Percentiles rank a stretch among this genome's conserved stretches.
Conservation (phyloP, 1,284 basidiomycete genomes). For the Boletus subluridellus region DNA sequence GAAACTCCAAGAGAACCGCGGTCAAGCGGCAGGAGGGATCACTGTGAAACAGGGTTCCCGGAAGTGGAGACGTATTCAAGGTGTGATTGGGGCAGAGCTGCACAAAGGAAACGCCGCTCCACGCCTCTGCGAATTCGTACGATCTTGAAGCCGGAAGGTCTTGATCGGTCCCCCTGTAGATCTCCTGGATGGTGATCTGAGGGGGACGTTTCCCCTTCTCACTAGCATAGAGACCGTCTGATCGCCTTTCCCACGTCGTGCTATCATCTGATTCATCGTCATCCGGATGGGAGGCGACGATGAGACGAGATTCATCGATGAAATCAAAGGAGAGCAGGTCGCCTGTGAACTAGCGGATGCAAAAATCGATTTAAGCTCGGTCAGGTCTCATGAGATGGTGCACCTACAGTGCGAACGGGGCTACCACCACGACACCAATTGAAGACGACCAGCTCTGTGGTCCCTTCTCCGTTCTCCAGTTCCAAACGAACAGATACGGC, state of each 20-base stretch:
- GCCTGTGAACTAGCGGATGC: constrained; percentile 24
- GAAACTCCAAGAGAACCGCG: constrained; percentile 31
- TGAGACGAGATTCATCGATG: constrained; percentile 27
- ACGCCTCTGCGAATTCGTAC: constrained; percentile 33
- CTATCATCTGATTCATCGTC: constrained; percentile 35
- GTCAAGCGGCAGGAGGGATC: constrained; percentile 29
- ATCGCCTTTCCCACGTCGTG: constrained; percentile 28
- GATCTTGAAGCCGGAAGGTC: constrained; percentile 18
- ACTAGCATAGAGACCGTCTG: constrained; percentile 32
- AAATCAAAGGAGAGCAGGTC: constrained; percentile 35
- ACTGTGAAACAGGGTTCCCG: constrained; percentile 30
- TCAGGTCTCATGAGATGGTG: background rate
- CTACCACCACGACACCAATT: constrained; percentile 29
- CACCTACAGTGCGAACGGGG: constrained; percentile 29
- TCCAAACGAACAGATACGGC: constrained; percentile 32
- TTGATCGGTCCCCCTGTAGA: constrained; percentile 12
- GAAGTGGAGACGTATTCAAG: constrained; percentile 12
- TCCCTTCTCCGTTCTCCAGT: constrained; percentile 33
- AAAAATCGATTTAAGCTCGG: background rate
- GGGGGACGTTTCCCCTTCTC: constrained; percentile 34
- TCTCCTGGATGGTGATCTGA: constrained; percentile 30
- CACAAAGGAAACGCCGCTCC: constrained; percentile 30
- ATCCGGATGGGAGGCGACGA: constrained; percentile 32
- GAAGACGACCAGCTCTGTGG: constrained; percentile 32
- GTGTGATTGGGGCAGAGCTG: constrained; percentile 34